A percentile compares a stretch with the other conserved stretches of the same genome.
phyloP scores from a whole-genome alignment of 2,329 filamentous ascomycete species.

The Fusarium anguioides region DNA sequence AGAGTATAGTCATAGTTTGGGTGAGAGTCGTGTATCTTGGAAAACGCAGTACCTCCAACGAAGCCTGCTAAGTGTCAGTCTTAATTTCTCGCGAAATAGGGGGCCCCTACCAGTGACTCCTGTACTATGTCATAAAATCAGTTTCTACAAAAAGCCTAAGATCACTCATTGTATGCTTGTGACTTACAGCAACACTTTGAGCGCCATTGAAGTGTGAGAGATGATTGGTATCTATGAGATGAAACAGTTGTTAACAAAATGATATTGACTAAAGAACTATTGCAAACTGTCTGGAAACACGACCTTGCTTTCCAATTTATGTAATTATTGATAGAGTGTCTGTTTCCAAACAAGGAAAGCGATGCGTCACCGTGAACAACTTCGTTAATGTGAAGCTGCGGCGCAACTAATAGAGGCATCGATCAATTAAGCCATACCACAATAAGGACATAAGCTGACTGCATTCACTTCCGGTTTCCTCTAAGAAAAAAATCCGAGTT shows the following conservation, averaged over 20 bases:
- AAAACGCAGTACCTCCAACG: constrained; percentile 63
- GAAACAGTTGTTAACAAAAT: not conserved
- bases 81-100: accelerated
- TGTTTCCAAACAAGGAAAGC: not conserved
- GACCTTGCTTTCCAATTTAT: no score
- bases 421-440: no score
- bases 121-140: constrained; percentile 47
- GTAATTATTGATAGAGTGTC: not conserved
- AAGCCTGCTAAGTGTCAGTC: constrained; percentile 53
- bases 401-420: no score
- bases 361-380: not conserved
- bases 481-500: no score
- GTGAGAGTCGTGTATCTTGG: constrained; percentile 55
- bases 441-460: not conserved
- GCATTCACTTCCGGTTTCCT: not conserved
- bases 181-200: constrained; percentile 57
- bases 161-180: not conserved
- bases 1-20: constrained; percentile 60
- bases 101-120: constrained; percentile 55
- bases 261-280: accelerated
- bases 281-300: not conserved
- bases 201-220: constrained; percentile 47
- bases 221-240: not conserved
- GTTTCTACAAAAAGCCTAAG: not conserved
- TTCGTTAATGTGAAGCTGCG: no score